Conservation (phyloP, 768 basidiomycete genomes). For the Macrolepiota fuliginosa region DNA sequence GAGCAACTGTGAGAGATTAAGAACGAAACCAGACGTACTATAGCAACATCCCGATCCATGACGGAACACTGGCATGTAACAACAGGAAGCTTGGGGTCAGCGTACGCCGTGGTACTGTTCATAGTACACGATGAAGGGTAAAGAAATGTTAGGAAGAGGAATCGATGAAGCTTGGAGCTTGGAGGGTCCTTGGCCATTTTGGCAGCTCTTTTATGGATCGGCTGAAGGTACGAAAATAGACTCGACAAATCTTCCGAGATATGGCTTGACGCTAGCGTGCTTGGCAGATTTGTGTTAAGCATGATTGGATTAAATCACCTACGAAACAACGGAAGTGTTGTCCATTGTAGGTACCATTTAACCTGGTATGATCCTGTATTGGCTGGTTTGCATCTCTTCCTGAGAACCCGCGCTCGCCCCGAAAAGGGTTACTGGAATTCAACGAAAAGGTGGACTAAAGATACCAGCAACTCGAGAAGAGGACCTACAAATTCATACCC, state of each 20-base stretch:
- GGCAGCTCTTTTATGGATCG: constrained; percentile 5
- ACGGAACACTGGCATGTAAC: neutral
- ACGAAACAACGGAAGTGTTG: neutral
- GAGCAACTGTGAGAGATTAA: neutral
- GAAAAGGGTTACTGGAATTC: neutral
- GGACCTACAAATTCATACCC: neutral
- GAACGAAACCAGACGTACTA: neutral
- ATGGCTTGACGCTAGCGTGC: neutral
- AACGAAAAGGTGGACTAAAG: neutral
- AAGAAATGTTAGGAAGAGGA: neutral
- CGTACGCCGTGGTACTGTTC: neutral
- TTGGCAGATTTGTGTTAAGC: constrained; percentile 2
- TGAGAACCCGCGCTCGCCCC: neutral
- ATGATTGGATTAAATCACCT: constrained; percentile 1
- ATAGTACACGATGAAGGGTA: neutral
- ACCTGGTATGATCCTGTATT: neutral
- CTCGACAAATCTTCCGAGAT: constrained; percentile 9
- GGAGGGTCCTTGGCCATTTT: neutral
- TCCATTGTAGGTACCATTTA: neutral
- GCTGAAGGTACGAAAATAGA: constrained; percentile 11
- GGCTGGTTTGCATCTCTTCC: neutral
- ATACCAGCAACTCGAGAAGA: neutral
- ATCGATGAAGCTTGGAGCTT: neutral
- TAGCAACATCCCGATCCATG: neutral
- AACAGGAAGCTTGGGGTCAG: neutral